These are phyloP conservation scores for Purshia tridentata DNA, from an alignment of 306 rosid genomes.

Conservation along the genomic window DNA sequence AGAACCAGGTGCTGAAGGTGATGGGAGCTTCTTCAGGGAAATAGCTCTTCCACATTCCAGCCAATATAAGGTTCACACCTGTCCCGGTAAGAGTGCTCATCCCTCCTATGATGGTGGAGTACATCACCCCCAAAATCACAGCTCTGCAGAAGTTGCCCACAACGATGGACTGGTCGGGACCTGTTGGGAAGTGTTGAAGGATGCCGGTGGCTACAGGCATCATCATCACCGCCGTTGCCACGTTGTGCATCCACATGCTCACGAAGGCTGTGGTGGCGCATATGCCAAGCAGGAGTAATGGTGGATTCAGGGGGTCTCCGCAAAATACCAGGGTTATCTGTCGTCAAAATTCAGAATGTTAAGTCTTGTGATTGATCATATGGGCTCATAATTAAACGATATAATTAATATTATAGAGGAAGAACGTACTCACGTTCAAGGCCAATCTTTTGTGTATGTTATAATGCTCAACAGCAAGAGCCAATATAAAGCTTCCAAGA, in stretches of 20 bases:
- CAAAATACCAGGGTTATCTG: constrained; percentile 67
- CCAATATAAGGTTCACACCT: constrained; percentile 75
- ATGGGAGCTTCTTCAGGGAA: constrained; percentile 55
- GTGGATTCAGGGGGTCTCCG: constrained; percentile 72
- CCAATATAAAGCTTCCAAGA: constrained; percentile 78
- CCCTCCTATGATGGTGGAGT: constrained; percentile 62
- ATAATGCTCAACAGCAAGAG: constrained; percentile 84
- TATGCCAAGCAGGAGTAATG: constrained; percentile 59
- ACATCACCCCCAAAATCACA: constrained; percentile 64
- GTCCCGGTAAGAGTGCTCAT: constrained; percentile 84
- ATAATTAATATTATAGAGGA: too few species aligned
- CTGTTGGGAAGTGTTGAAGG: constrained; percentile 51
- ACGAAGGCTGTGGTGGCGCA: constrained; percentile 68
- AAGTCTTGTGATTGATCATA: too few species aligned
- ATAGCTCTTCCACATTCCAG: constrained; percentile 80
- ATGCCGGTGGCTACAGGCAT: constrained; percentile 87
- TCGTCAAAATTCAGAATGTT: too few species aligned
- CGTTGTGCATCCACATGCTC: constrained; percentile 97
- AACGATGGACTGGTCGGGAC: constrained; percentile 37
- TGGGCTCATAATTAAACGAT: too few species aligned
- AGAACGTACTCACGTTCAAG: constrained; percentile 63
- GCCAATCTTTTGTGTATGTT: constrained; percentile 79
- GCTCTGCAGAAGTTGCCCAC: constrained; percentile 68
- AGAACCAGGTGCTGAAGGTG: constrained; percentile 67
- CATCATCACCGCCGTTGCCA: constrained; percentile 79